A percentile compares a stretch with the other conserved stretches of the same genome.
phyloP scores from a whole-genome alignment of 208 protist genomes.

The Crithidia mellificae region DNA sequence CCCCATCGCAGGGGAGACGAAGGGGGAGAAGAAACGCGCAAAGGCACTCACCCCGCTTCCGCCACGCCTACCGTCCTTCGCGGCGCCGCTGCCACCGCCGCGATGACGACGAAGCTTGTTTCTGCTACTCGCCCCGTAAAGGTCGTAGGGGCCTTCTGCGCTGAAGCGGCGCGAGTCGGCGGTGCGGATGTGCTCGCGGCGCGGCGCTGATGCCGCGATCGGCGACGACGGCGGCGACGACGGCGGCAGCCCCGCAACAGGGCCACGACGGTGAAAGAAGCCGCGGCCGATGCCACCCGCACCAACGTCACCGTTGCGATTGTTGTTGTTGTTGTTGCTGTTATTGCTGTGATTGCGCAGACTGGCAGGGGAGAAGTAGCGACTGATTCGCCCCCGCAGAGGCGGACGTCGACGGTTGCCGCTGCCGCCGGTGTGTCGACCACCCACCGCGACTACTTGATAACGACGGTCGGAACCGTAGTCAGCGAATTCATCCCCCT shows the following conservation, averaged over 20 bases:
- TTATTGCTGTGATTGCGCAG: not conserved
- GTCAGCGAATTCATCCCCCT: too few relatives aligned
- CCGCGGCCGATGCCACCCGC: not conserved
- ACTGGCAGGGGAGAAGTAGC: too few relatives aligned
- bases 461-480: too few relatives aligned
- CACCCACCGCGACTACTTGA: too few relatives aligned
- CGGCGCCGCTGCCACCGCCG: not conserved
- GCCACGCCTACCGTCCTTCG: not conserved
- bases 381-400: too few relatives aligned
- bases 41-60: not conserved
- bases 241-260: not conserved
- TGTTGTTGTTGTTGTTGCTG: not conserved
- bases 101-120: not conserved
- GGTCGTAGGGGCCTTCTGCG: not conserved
- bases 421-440: too few relatives aligned
- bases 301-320: not conserved
- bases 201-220: not conserved
- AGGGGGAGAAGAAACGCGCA: not conserved
- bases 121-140: too few relatives aligned
- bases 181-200: not conserved
- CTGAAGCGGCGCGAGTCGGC: not conserved
- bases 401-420: too few relatives aligned
- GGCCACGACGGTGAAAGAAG: too few relatives aligned
- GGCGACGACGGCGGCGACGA: not conserved
- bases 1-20: conserved; percentile 2